Conservation (phyloP, 257 asterid species). For the Solanum verrucosum region DNA sequence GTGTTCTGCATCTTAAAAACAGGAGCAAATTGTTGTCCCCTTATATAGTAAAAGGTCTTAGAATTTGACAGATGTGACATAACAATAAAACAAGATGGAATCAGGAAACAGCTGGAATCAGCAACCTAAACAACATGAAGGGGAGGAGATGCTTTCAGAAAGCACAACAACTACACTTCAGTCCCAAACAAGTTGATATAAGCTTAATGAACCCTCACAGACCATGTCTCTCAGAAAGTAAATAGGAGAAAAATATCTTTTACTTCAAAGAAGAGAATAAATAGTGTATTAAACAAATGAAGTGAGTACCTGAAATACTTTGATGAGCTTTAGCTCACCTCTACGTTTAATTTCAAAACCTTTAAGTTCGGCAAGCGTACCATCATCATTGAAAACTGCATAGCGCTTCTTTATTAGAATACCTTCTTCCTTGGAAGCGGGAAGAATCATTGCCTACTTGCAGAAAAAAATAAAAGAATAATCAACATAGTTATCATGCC, state of each 20-base stretch:
- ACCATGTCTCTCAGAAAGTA: neutral
- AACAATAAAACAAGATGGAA: neutral
- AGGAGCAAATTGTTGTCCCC: neutral
- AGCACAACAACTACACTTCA: neutral
- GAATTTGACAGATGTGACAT: neutral
- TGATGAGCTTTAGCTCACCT: constrained; percentile 99
- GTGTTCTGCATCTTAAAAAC: neutral
- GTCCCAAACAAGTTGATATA: neutral
- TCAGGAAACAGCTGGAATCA: neutral
- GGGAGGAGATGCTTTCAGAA: neutral
- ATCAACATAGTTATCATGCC: constrained; percentile 3
- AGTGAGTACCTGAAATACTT: constrained; percentile 88
- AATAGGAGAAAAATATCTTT: neutral
- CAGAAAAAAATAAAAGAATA: constrained; percentile 1
- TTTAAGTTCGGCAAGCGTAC: constrained; percentile 94
- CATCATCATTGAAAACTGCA: constrained; percentile 98
- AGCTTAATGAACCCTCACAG: neutral
- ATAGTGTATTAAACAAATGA: neutral
- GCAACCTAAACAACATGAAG: neutral
- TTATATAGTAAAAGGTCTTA: neutral
- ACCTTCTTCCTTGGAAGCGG: constrained; percentile 99
- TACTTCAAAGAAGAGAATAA: neutral
- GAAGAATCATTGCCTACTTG: constrained; percentile 87
- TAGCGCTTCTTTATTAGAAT: constrained; percentile 95
- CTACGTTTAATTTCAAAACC: constrained; percentile 99